Percentiles rank a stretch among this genome's conserved stretches.
phyloP scores from a whole-genome alignment of 2,329 filamentous ascomycete species.

The Alternaria burnsii region DNA sequence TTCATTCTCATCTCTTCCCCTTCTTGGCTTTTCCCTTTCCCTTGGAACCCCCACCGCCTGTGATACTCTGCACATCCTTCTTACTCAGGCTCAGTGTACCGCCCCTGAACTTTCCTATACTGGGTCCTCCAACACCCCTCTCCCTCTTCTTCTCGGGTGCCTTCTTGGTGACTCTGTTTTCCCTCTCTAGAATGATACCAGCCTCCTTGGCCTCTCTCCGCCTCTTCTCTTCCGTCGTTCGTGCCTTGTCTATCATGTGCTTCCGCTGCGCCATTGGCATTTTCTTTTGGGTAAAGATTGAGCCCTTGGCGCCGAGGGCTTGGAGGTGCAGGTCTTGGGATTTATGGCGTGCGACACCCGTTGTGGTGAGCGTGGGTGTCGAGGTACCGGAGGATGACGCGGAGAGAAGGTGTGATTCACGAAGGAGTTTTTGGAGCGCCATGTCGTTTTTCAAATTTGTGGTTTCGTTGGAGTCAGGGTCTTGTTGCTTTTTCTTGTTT shows the following conservation, averaged over 20 bases:
- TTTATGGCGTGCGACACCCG: conserved; percentile 78
- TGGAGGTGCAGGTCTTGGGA: conserved; percentile 85
- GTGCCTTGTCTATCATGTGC: conserved; percentile 78
- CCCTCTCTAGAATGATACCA: conserved; percentile 82
- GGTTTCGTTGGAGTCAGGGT: conserved; percentile 64
- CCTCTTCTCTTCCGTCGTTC: conserved; percentile 72
- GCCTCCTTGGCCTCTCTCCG: conserved; percentile 86
- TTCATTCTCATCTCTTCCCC: conserved; percentile 8
- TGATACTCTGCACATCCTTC: conserved; percentile 75
- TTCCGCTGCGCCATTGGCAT: conserved; percentile 90
- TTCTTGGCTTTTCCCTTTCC: conserved; percentile 20
- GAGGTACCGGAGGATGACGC: conserved; percentile 58
- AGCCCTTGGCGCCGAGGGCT: conserved; percentile 78
- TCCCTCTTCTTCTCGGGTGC: conserved; percentile 61
- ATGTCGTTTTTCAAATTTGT: conserved; percentile 88
- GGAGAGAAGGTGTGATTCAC: conserved; percentile 87
- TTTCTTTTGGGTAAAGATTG: conserved; percentile 78
- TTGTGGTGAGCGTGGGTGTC: conserved; percentile 54
- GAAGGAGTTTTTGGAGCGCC: conserved; percentile 86
- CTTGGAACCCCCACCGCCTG: conserved; percentile 58
- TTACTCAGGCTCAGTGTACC: conserved; percentile 82
- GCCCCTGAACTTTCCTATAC: conserved; percentile 80
- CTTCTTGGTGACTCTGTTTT: conserved; percentile 52
- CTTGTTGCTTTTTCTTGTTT: conserved; percentile 27
- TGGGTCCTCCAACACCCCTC: conserved; percentile 75